These are phyloP conservation scores for Chaetothyriales sp. DNA, from an alignment of 2,329 filamentous ascomycete genomes.

Conservation along the genomic window DNA sequence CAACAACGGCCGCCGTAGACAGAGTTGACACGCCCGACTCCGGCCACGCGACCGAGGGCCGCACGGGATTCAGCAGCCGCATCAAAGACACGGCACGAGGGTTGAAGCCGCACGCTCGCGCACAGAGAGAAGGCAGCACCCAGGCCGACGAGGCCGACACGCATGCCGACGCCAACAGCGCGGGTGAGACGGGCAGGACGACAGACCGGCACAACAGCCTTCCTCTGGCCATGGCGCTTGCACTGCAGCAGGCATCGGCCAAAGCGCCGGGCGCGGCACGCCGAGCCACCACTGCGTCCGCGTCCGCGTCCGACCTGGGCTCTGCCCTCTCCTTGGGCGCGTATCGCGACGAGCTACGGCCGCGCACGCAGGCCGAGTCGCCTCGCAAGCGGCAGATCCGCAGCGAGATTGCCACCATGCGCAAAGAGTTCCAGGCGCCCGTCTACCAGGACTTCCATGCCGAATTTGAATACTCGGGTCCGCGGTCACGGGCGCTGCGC, in stretches of 20 bases:
- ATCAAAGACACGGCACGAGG: slow-evolving; percentile 12
- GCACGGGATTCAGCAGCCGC: slow-evolving; percentile 7
- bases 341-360: slow-evolving; percentile 12
- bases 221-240: not conserved
- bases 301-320: not conserved
- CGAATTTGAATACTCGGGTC: slow-evolving; percentile 10
- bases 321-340: not conserved
- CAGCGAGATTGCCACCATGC: slow-evolving; percentile 11
- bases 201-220: not conserved
- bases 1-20: not conserved
- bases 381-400: slow-evolving; percentile 12
- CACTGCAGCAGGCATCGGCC: not conserved
- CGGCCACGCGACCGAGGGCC: not conserved
- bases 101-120: slow-evolving; percentile 5
- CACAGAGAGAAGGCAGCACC: not conserved
- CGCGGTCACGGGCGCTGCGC: slow-evolving; percentile 11
- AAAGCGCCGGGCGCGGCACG: not conserved
- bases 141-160: not conserved
- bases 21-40: not conserved
- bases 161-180: not conserved
- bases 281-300: not conserved
- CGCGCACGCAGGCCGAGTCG: slow-evolving; percentile 10
- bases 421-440: slow-evolving; percentile 12
- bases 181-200: not conserved
- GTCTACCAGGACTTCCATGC: slow-evolving; percentile 14